Conservation (phyloP, 139 green algal species). For the Deuterostichococcus epilithicus region DNA sequence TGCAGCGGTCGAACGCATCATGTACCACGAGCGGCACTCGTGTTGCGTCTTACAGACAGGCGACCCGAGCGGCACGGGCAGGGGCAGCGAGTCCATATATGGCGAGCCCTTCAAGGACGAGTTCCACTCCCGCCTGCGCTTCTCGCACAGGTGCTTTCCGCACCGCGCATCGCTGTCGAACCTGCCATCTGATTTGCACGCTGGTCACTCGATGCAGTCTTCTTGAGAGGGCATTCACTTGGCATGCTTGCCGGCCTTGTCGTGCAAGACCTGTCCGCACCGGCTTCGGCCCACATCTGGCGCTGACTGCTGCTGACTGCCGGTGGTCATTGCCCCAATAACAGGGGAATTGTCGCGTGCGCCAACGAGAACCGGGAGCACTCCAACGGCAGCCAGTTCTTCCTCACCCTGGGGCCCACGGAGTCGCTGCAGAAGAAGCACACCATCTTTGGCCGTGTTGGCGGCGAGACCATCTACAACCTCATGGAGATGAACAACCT, state of each 20-base stretch:
- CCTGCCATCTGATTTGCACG: no score
- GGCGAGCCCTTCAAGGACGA: slow-evolving; percentile 76
- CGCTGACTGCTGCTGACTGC: neutral
- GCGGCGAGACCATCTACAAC: slow-evolving; percentile 94
- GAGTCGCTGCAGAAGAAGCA: slow-evolving; percentile 83
- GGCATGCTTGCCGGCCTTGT: no score
- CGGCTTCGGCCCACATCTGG: no score
- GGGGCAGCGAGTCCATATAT: slow-evolving; percentile 48
- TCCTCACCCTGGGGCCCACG: slow-evolving; percentile 62
- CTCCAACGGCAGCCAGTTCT: slow-evolving; percentile 90
- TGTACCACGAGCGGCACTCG: no score
- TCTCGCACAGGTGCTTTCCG: slow-evolving; percentile 64
- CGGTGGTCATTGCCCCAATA: neutral
- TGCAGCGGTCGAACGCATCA: slow-evolving; percentile 2
- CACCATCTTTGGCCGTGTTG: slow-evolving; percentile 91
- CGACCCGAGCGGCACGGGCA: slow-evolving; percentile 73
- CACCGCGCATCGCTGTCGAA: no score
- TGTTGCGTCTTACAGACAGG: slow-evolving; percentile 24
- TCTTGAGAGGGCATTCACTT: no score
- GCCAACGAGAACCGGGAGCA: slow-evolving; percentile 84
- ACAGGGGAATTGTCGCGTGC: slow-evolving; percentile 87
- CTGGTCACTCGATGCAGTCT: no score
- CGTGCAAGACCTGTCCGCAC: no score
- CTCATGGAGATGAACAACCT: slow-evolving; percentile 79
- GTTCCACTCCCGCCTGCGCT: slow-evolving; percentile 87